phyloP scores from a whole-genome alignment of 768 basidiomycete genomes.

The Amanita fuliginea region DNA sequence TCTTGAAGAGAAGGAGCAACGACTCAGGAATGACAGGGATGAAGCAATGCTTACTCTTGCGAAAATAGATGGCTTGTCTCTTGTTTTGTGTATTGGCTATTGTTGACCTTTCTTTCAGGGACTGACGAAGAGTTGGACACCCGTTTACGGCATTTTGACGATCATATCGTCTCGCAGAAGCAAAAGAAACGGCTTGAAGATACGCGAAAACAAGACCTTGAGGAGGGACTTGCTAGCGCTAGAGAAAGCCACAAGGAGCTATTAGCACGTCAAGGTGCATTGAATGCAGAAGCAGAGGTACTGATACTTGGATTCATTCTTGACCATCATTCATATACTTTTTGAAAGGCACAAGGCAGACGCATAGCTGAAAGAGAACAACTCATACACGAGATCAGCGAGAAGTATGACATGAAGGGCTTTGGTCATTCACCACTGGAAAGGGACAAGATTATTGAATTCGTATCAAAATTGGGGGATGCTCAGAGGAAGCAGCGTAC shows the following conservation, averaged over 20 bases:
- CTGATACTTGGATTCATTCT: not conserved
- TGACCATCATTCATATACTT: not conserved
- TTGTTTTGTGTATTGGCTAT: not conserved
- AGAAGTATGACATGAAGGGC: slow-evolving; percentile 62
- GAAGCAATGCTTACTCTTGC: slow-evolving; percentile 54
- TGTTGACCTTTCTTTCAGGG: slow-evolving; percentile 27
- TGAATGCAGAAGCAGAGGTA: slow-evolving; percentile 69
- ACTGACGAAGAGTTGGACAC: slow-evolving; percentile 60
- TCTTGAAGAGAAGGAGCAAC: slow-evolving; percentile 49
- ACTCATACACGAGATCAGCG: slow-evolving; percentile 57
- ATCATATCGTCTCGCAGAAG: slow-evolving; percentile 40
- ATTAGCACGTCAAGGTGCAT: slow-evolving; percentile 50
- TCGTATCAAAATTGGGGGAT: slow-evolving; percentile 54
- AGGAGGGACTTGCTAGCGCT: slow-evolving; percentile 42
- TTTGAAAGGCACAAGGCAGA: slow-evolving; percentile 55
- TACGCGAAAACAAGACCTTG: slow-evolving; percentile 45
- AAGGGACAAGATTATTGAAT: slow-evolving; percentile 61
- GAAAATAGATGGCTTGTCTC: slow-evolving; percentile 50
- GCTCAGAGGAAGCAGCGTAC: slow-evolving; percentile 49
- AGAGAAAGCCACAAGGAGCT: slow-evolving; percentile 45
- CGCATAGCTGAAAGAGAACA: slow-evolving; percentile 63
- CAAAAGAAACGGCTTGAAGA: slow-evolving; percentile 36
- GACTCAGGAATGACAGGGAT: slow-evolving; percentile 48
- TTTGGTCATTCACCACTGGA: slow-evolving; percentile 63
- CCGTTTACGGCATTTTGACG: slow-evolving; percentile 48